Percentiles rank a stretch among this genome's conserved stretches.
Conservation (phyloP, 2,329 filamentous ascomycete species). For the Botrytis paeoniae region DNA sequence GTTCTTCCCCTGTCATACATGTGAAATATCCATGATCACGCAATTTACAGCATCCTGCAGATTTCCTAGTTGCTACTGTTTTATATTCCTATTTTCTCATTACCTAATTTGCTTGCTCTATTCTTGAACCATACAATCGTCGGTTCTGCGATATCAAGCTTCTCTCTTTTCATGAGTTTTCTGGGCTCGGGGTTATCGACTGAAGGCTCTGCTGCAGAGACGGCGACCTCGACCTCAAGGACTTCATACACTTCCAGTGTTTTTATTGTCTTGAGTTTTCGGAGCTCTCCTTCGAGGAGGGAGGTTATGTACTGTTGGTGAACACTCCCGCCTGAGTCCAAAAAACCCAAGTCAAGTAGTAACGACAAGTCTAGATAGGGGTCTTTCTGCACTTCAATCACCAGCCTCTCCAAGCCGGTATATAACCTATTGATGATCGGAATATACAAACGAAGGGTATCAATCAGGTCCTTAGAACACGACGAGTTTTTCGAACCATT, state of each 20-base stretch:
- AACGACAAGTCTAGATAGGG: fast-evolving
- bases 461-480: not conserved
- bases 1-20: not conserved
- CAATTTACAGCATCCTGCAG: not conserved
- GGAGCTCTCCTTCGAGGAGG: not conserved
- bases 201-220: not conserved
- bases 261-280: not conserved
- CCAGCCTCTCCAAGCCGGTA: not conserved
- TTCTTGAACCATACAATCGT: not conserved
- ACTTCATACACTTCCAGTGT: not conserved
- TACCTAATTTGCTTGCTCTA: not conserved
- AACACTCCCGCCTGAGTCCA: not conserved
- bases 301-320: not conserved
- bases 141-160: not conserved
- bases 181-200: too few relatives aligned
- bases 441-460: not conserved
- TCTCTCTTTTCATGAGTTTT: not conserved
- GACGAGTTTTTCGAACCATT: not conserved
- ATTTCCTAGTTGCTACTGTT: not conserved
- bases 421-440: not conserved
- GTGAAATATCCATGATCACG: not conserved
- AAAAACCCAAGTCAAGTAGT: not conserved
- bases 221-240: not conserved
- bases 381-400: not conserved
- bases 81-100: not conserved